A percentile compares a stretch with the other conserved stretches of the same genome.
phyloP scores from a whole-genome alignment of 2,329 filamentous ascomycete genomes.

The Cladophialophora exuberans region DNA sequence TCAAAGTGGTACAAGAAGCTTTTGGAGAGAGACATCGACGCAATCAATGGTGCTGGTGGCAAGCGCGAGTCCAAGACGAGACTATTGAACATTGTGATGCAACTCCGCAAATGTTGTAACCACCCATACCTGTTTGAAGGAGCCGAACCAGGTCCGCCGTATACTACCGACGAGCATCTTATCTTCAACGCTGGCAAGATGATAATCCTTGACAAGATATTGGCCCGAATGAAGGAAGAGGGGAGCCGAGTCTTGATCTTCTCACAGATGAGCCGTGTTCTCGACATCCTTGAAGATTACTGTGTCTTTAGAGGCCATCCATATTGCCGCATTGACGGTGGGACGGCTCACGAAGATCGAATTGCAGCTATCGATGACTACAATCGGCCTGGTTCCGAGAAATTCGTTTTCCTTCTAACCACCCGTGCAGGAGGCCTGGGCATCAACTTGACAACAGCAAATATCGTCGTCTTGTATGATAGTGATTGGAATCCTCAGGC shows the following conservation, averaged over 20 bases:
- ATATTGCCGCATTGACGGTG: slow-evolving; percentile 96
- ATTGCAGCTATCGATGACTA: slow-evolving; percentile 98
- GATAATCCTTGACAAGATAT: slow-evolving; percentile 90
- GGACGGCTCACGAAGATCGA: slow-evolving; percentile 95
- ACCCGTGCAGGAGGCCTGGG: slow-evolving; percentile 94
- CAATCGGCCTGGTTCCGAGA: slow-evolving; percentile 93
- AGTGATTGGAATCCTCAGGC: slow-evolving; percentile 99
- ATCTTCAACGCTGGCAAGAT: slow-evolving; percentile 95
- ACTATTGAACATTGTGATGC: slow-evolving; percentile 98
- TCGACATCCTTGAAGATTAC: slow-evolving; percentile 98
- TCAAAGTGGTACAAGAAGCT: slow-evolving; percentile 99
- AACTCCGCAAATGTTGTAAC: slow-evolving; percentile 97
- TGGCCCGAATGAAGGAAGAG: slow-evolving; percentile 79
- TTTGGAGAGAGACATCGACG: slow-evolving; percentile 97
- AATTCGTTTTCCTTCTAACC: slow-evolving; percentile 93
- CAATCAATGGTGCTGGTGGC: slow-evolving; percentile 92
- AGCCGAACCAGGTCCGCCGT: slow-evolving; percentile 93
- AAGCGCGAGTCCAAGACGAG: slow-evolving; percentile 98
- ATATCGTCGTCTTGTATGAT: slow-evolving; percentile 95
- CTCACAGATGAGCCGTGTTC: slow-evolving; percentile 96
- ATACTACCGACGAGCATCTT: slow-evolving; percentile 96
- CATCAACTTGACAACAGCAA: slow-evolving; percentile 93
- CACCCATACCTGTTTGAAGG: slow-evolving; percentile 98
- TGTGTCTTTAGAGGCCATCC: slow-evolving; percentile 94
- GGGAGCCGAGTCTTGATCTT: slow-evolving; percentile 98